Conservation (phyloP, 176 grass and related monocot genomes). For the Triticum turgidum region DNA sequence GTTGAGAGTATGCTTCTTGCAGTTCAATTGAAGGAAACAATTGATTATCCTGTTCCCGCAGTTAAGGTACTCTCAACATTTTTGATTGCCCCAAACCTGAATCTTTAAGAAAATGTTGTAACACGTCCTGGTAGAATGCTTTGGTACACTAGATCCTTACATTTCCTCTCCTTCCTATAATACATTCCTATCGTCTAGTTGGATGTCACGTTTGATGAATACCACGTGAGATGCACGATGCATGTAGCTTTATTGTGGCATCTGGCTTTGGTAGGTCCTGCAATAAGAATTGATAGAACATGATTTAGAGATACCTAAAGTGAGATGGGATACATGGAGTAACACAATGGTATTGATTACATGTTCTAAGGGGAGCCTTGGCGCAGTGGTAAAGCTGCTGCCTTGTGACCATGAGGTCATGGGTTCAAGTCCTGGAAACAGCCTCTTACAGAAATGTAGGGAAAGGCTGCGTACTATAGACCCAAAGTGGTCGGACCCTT, state of each 20-base stretch:
- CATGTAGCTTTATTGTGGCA: neutral
- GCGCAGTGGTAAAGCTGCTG: no score
- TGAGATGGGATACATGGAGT: neutral
- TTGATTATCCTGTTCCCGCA: constrained; percentile 86
- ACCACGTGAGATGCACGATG: neutral
- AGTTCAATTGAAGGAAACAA: constrained; percentile 91
- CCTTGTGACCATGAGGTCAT: no score
- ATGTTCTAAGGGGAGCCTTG: neutral
- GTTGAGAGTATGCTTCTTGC: constrained; percentile 99
- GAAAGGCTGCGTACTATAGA: no score
- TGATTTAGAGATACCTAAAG: neutral
- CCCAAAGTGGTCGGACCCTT: no score
- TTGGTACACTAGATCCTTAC: neutral
- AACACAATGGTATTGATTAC: neutral
- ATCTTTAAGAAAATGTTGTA: neutral
- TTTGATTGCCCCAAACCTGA: neutral
- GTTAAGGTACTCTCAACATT: constrained; percentile 53
- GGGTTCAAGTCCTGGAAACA: no score
- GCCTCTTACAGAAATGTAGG: no score
- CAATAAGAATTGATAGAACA: neutral
- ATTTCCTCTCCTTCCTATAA: constrained; percentile 11
- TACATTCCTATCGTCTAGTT: neutral
- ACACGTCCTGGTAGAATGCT: neutral
- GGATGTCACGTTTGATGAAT: constrained; percentile 29
- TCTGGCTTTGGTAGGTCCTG: neutral